Percentiles rank a stretch among this genome's conserved stretches.
Conservation (phyloP, 192 early-diverging fungal genomes). For the Backusella luteola region DNA sequence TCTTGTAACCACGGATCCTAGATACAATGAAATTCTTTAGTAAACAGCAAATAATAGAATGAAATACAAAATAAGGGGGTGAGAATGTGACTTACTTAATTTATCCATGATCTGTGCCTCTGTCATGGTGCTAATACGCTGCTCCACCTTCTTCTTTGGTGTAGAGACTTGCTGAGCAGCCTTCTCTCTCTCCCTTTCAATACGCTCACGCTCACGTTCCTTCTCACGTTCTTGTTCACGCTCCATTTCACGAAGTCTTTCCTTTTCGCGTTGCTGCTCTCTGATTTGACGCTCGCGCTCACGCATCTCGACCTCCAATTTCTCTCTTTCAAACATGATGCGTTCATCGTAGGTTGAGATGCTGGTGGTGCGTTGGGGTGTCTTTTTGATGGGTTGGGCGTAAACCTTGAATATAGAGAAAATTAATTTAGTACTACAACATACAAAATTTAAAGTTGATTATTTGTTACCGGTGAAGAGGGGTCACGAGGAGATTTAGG, state of each 20-base stretch:
- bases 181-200: constrained; percentile 29
- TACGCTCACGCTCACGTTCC: constrained; percentile 26
- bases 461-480: background rate
- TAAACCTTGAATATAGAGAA: background rate
- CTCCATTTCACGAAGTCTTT: constrained; percentile 11
- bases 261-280: constrained; percentile 17
- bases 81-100: constrained; percentile 50
- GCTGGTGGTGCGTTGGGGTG: constrained; percentile 4
- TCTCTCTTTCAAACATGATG: constrained; percentile 20
- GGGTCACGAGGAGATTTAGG: background rate
- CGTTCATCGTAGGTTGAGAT: constrained; percentile 16
- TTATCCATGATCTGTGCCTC: constrained; percentile 96
- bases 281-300: constrained; percentile 14
- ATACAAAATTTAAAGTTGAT: background rate
- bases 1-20: constrained; percentile 84
- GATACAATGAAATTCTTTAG: background rate
- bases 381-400: background rate
- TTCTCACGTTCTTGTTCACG: constrained; percentile 25
- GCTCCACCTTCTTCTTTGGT: constrained; percentile 64
- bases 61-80: background rate
- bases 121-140: constrained; percentile 86
- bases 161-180: constrained; percentile 41
- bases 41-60: constrained; percentile 21
- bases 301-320: constrained; percentile 14
- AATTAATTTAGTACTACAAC: background rate